These are phyloP conservation scores for Aspergillus melleus DNA, from an alignment of 2,329 filamentous ascomycete species.

Conservation along the genomic window DNA sequence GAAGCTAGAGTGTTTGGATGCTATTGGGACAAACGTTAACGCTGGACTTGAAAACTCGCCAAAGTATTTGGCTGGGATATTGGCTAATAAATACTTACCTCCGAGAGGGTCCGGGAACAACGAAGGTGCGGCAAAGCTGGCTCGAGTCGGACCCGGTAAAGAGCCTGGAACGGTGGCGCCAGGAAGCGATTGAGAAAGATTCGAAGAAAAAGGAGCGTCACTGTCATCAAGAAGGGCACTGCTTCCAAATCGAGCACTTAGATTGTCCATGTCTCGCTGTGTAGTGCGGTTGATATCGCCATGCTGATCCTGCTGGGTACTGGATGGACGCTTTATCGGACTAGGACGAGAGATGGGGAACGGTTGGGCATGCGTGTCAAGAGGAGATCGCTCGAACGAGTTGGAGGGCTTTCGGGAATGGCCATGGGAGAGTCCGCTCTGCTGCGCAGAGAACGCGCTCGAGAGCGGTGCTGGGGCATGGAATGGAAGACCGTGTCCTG, in stretches of 20 bases:
- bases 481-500: slow-evolving; percentile 43
- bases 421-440: slow-evolving; percentile 47
- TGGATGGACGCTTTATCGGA: slow-evolving; percentile 84
- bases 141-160: slow-evolving; percentile 41
- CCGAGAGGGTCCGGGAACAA: slow-evolving; percentile 46
- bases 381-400: slow-evolving; percentile 57
- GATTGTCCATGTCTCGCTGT: slow-evolving; percentile 65
- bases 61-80: background rate
- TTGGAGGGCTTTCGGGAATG: slow-evolving; percentile 77
- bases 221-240: slow-evolving; percentile 78
- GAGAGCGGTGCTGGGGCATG: slow-evolving; percentile 45
- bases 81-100: slow-evolving; percentile 29
- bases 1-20: slow-evolving; percentile 36
- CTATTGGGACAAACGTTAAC: slow-evolving; percentile 23
- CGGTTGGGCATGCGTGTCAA: slow-evolving; percentile 61
- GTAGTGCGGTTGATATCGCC: slow-evolving; percentile 41
- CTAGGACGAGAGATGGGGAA: slow-evolving; percentile 79
- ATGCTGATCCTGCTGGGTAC: slow-evolving; percentile 55
- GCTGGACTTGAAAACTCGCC: background rate
- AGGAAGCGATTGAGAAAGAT: slow-evolving; percentile 45
- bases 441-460: slow-evolving; percentile 34
- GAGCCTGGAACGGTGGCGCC: slow-evolving; percentile 56
- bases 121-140: slow-evolving; percentile 43
- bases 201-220: slow-evolving; percentile 64
- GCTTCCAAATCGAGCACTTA: slow-evolving; percentile 81